Evolutionary conservation across 1,139 yeast species (phyloP), one percentile per base, ranked within the genome.

Genomic region (Candida albicans): DNA sequence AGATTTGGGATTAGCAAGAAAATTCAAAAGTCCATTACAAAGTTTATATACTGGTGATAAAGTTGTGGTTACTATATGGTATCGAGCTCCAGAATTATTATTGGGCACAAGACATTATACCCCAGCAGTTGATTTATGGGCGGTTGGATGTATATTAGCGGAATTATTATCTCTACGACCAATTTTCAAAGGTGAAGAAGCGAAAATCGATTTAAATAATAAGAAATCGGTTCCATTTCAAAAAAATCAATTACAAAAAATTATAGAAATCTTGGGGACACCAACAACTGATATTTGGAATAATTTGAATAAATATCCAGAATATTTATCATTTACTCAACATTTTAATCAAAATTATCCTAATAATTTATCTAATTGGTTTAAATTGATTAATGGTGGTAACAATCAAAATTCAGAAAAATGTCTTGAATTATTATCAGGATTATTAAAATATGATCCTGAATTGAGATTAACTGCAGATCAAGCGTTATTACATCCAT

Each of bases 21-120:
- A 88, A 54, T 93, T 91, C 65, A 85, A 86, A 52, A 88, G 89
- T 55, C 96, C 96, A 10, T 64, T 93, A 33, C 98, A 93, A 59
- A 84, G 96, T 36, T 71, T 95, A 25, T 93, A 87, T 58, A 80
- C 95, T 9, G 98, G 98, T 28, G 99, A 93, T 64, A 93, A 93
- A 65, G 97, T 95, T 14, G 99, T 93, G 43, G 99, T 93, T 8
- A 93, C 99, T 0, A 93, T 93, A 48, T 93, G 99, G 99, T 93
- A 93, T 62, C 75, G 99, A 52, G 97, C 99, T 0, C 98, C 99
- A 0, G 99, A 93, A 61, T 70, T 93, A 37, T 69, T 93, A 33
- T 67, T 93, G 33, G 99, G 99, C 0, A 90, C 96, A 1, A 71
- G 96, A 39, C 96, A 93, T 65, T 93, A 93, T 60, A 87, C 97